phyloP scores from a whole-genome alignment of 306 rosid species.

The Rubus parviflorus region DNA sequence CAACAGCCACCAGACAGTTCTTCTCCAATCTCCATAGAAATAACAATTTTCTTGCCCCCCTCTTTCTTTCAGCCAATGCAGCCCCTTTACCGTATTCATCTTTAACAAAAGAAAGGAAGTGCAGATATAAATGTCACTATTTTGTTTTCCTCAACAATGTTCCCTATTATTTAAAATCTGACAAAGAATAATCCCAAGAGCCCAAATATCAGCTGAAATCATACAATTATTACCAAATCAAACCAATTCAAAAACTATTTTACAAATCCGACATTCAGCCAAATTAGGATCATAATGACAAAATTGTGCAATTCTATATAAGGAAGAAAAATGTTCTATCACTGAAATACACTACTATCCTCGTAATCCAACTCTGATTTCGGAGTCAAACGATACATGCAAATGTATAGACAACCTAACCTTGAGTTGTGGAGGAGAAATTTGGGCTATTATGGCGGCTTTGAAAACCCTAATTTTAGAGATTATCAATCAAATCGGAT shows the following conservation, averaged over 20 bases:
- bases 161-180: too few relatives aligned
- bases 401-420: neutral
- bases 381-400: neutral
- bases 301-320: neutral
- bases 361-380: too few relatives aligned
- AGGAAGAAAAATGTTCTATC: too few relatives aligned
- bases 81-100: too few relatives aligned
- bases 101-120: too few relatives aligned
- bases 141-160: too few relatives aligned
- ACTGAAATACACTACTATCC: too few relatives aligned
- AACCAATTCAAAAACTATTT: neutral
- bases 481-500: neutral
- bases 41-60: too few relatives aligned
- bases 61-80: too few relatives aligned
- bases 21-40: too few relatives aligned
- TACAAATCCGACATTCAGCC: neutral
- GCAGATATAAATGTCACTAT: too few relatives aligned
- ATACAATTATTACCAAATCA: neutral
- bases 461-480: neutral
- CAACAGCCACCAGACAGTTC: neutral
- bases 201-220: constrained; percentile 1
- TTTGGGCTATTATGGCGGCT: too few relatives aligned
- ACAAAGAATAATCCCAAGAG: neutral
- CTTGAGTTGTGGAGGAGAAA: neutral
- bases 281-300: neutral